Evolutionary conservation across 1,284 basidiomycete genomes (phyloP), one percentile per base, ranked within the genome.

Genomic region (Mrakiaceae sp.): DNA sequence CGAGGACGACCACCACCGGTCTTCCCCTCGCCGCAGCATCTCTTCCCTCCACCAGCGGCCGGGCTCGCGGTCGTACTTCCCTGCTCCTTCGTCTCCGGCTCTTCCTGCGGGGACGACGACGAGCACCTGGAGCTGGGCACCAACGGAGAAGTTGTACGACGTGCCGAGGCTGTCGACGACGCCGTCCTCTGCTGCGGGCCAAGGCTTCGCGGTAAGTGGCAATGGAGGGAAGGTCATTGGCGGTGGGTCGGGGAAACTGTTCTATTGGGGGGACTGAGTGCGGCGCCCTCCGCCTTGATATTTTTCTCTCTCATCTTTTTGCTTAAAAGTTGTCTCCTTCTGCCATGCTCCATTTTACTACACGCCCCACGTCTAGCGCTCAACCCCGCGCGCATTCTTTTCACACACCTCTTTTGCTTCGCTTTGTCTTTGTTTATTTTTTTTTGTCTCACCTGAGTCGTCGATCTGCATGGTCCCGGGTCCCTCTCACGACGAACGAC

Each of bases 71-170:
- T 44, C 14, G 43, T 27, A 27, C 27, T 27, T 27, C 42, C 10
- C 42, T 43, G 46, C 55, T 12, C 48, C 9, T 8, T 16, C 42
- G 55, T 40, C 9, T 14, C 54, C 7, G 54, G 8, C 43, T 27
- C 10, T 5, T 42, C 39, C 40, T 12, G 39, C 39, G 4, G 42
- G 55, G 51, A 7, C 51, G 9, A 7, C 55, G 55, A 12, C 43
- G 55, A 10, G 27, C 40, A 43, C 12, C 12, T 57, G 55, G 55
- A 57, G 55, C 55, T 57, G 55, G 55, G 55, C 42, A 6, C 7
- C 52, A n/a, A 12, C 16, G 42, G 55, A 57, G 55, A 44, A 46
- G 55, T 44, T 57, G 55, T 57, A 57, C 55, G 55, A 57, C 42
- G 46, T 57, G 42, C 55, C 55, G 43, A 40, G 55, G 42, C 42